These are phyloP conservation scores for Monosporascus sp. DNA, from an alignment of 2,329 filamentous ascomycete genomes.

Conservation along the genomic window DNA sequence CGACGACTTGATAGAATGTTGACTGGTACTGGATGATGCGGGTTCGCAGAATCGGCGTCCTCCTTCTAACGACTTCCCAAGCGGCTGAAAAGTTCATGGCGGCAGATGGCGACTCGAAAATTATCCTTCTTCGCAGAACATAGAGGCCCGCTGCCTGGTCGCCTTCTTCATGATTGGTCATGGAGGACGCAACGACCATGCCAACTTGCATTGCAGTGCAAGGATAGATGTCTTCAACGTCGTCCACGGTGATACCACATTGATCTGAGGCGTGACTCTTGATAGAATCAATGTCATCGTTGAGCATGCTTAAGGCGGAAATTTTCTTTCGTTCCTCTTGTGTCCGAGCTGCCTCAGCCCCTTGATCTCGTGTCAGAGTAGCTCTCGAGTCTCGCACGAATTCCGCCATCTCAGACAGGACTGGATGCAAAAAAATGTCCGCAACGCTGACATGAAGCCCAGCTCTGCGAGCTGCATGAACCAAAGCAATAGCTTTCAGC, in stretches of 20 bases:
- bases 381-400: too few species aligned
- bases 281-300: slow-evolving; percentile 1
- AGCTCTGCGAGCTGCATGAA: too few species aligned
- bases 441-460: too few species aligned
- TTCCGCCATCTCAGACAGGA: too few species aligned
- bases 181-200: slow-evolving; percentile 4
- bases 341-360: too few species aligned
- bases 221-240: slow-evolving; percentile 21
- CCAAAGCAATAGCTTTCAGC: too few species aligned
- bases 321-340: too few species aligned
- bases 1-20: slow-evolving; percentile 5
- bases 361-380: too few species aligned
- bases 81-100: background rate
- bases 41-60: slow-evolving; percentile 6
- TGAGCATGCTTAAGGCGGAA: background rate
- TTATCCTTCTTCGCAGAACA: slow-evolving; percentile 10
- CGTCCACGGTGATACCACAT: slow-evolving; percentile 1
- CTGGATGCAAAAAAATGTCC: too few species aligned
- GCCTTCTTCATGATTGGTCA: slow-evolving; percentile 15
- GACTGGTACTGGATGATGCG: slow-evolving; percentile 1
- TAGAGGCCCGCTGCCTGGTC: slow-evolving; percentile 17
- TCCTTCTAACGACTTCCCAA: slow-evolving; percentile 2
- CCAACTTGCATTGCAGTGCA: slow-evolving; percentile 24
- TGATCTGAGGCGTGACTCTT: background rate
- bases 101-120: background rate